These are phyloP conservation scores for Scheffersomyces parashehatae DNA, from an alignment of 1,139 yeast species.

Conservation along the genomic window DNA sequence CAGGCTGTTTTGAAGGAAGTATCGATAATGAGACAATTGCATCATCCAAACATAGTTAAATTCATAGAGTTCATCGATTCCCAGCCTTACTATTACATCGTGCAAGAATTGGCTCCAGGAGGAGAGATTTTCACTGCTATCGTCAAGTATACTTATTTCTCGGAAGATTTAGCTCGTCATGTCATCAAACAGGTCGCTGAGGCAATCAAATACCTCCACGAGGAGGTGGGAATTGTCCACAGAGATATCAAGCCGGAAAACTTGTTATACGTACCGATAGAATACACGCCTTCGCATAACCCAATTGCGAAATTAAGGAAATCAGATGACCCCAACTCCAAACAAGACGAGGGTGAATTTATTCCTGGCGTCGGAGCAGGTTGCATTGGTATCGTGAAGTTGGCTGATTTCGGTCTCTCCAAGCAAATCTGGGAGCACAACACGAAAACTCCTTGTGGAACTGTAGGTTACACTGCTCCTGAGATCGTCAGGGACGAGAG, in stretches of 20 bases:
- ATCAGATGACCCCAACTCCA: slow-evolving; percentile 48
- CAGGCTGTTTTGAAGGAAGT: slow-evolving; percentile 59
- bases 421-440: slow-evolving; percentile 58
- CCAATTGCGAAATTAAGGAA: slow-evolving; percentile 41
- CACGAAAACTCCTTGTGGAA: slow-evolving; percentile 65
- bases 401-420: slow-evolving; percentile 61
- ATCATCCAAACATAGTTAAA: slow-evolving; percentile 51
- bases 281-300: slow-evolving; percentile 41
- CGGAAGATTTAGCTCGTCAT: slow-evolving; percentile 57
- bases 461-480: slow-evolving; percentile 65
- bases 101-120: slow-evolving; percentile 53
- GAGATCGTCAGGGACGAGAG: slow-evolving; percentile 60
- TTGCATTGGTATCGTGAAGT: slow-evolving; percentile 51
- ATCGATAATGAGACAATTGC: slow-evolving; percentile 56
- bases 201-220: slow-evolving; percentile 52
- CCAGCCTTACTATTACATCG: slow-evolving; percentile 50
- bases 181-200: slow-evolving; percentile 52
- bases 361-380: slow-evolving; percentile 51
- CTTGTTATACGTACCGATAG: slow-evolving; percentile 62
- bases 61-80: slow-evolving; percentile 52
- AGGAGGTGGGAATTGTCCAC: slow-evolving; percentile 58
- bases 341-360: slow-evolving; percentile 55
- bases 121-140: slow-evolving; percentile 61
- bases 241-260: slow-evolving; percentile 61
- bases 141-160: slow-evolving; percentile 54